These are phyloP conservation scores for Bipolaris zeicola DNA, from an alignment of 2,329 filamentous ascomycete genomes.

Conservation along the genomic window DNA sequence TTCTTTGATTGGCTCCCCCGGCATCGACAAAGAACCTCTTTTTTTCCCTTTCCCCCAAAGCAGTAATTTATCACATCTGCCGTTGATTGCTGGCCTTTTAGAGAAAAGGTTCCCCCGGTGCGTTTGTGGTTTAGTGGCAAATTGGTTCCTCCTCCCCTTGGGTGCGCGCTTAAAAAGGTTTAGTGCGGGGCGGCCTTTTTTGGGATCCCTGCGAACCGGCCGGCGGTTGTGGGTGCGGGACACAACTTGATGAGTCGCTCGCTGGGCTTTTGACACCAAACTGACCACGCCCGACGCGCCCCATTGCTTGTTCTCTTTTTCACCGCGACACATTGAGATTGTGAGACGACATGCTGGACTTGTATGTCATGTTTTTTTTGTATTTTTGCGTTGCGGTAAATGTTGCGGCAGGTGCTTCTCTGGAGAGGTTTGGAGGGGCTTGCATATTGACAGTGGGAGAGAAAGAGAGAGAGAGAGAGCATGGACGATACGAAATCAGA, in stretches of 20 bases:
- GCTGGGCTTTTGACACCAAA: slow-evolving; percentile 7
- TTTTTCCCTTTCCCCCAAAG: neutral
- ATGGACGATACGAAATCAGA: neutral
- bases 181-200: slow-evolving; percentile 10
- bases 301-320: neutral
- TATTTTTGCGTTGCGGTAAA: neutral
- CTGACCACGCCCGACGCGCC: neutral
- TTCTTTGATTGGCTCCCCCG: neutral
- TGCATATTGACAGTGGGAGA: neutral
- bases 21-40: neutral
- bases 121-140: slow-evolving; percentile 1
- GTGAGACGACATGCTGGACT: slow-evolving; percentile 38
- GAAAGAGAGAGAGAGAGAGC: too few relatives aligned
- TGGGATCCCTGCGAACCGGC: slow-evolving; percentile 8
- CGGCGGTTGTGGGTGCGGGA: slow-evolving; percentile 8
- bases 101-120: slow-evolving; percentile 1
- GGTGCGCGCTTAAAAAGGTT: neutral
- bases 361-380: slow-evolving; percentile 21
- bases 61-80: neutral
- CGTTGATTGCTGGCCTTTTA: slow-evolving; percentile 5
- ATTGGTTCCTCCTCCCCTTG: neutral
- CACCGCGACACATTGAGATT: neutral
- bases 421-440: slow-evolving; percentile 5
- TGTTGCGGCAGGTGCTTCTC: neutral
- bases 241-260: slow-evolving; percentile 12